phyloP scores from a whole-genome alignment of 768 basidiomycete species.

The Chlorophyllum brunneum region DNA sequence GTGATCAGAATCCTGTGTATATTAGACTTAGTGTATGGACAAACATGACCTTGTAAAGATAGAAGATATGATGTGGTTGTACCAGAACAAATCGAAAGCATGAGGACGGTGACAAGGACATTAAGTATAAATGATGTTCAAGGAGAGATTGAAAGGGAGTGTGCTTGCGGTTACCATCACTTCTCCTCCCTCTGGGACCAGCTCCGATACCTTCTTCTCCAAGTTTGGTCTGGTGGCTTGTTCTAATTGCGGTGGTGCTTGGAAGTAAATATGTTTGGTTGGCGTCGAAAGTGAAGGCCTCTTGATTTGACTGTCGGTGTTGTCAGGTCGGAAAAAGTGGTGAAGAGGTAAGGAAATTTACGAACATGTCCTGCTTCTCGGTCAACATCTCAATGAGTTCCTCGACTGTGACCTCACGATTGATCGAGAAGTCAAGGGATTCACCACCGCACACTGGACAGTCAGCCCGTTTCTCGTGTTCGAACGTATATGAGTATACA shows the following conservation, averaged over 20 bases:
- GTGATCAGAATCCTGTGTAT: conserved; percentile 28
- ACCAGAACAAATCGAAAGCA: neutral
- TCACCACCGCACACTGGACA: conserved; percentile 98
- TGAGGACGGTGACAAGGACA: neutral
- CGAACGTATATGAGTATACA: conserved; percentile 95
- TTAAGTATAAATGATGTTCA: conserved; percentile 53
- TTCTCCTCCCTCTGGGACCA: conserved; percentile 74
- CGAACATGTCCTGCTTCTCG: conserved; percentile 89
- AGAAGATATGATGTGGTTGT: neutral
- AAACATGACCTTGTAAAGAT: neutral
- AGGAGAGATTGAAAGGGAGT: conserved; percentile 81
- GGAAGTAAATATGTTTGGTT: conserved; percentile 81
- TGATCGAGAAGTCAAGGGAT: conserved; percentile 68
- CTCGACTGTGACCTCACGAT: conserved; percentile 75
- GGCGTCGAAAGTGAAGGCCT: conserved; percentile 86
- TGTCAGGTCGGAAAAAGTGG: neutral
- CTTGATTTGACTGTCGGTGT: conserved; percentile 79
- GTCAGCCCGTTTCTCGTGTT: conserved; percentile 87
- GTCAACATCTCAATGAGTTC: conserved; percentile 82
- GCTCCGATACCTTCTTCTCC: conserved; percentile 78
- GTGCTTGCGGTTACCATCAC: conserved; percentile 85
- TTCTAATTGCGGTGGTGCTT: conserved; percentile 91
- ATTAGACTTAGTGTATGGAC: neutral
- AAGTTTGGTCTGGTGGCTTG: conserved; percentile 88
- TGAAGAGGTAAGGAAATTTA: conserved; percentile 12